phyloP scores from a whole-genome alignment of 345 rosid genomes.

The Kandelia obovata region DNA sequence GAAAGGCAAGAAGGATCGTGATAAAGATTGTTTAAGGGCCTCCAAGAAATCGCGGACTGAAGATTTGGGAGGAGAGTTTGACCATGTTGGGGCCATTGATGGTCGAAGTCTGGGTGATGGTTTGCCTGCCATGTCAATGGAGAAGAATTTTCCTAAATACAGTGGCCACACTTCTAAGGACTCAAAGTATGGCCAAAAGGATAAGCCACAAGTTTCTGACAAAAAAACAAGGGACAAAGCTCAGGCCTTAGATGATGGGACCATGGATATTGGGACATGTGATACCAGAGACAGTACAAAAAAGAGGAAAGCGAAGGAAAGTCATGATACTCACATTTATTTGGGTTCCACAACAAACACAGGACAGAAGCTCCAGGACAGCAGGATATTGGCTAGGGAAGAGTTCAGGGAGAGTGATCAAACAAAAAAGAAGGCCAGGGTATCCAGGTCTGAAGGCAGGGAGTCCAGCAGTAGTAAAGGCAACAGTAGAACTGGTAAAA shows the following conservation, averaged over 20 bases:
- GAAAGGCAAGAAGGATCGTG: conserved; percentile 53
- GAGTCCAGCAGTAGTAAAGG: conserved; percentile 56
- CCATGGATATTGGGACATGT: conserved; percentile 40
- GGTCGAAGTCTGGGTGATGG: conserved; percentile 50
- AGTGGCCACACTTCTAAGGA: conserved; percentile 37
- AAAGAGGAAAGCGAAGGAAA: conserved; percentile 62
- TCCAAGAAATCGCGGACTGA: conserved; percentile 66
- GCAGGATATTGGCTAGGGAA: conserved; percentile 32
- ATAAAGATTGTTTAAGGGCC: conserved; percentile 44
- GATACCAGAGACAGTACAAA: conserved; percentile 36
- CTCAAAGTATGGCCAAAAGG: conserved; percentile 35
- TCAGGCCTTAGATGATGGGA: conserved; percentile 37
- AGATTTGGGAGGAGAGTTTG: conserved; percentile 46
- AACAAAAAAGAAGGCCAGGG: conserved; percentile 60
- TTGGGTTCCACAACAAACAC: conserved; percentile 19
- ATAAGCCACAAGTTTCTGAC: conserved; percentile 34
- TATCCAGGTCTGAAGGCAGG: conserved; percentile 51
- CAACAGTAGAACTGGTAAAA: conserved; percentile 49
- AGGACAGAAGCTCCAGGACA: conserved; percentile 33
- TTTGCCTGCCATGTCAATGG: conserved; percentile 38
- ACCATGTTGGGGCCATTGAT: conserved; percentile 31
- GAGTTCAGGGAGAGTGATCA: conserved; percentile 51
- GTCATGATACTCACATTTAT: conserved; percentile 32
- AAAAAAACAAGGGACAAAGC: conserved; percentile 43
- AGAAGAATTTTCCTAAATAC: conserved; percentile 42